Evolutionary conservation across 345 rosid species (phyloP).

Genomic region (Tarenaya hassleriana): DNA sequence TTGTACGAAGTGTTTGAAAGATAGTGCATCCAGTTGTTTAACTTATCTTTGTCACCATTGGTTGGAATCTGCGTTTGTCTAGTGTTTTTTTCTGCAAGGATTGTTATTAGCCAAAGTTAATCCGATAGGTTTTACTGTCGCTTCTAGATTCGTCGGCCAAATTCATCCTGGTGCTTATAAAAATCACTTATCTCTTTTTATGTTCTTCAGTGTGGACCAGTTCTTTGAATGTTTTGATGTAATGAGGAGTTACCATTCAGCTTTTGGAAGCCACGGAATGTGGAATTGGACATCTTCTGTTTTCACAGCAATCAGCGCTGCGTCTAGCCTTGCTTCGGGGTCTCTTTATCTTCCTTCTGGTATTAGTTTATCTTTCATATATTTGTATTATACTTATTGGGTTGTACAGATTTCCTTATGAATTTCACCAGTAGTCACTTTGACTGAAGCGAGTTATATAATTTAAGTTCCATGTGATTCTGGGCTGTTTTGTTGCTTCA

Average conservation of each 20-base stretch:
- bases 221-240: slow-evolving; percentile 96
- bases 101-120: too few relatives aligned
- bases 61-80: not conserved
- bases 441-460: not conserved
- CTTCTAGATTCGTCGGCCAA: not conserved
- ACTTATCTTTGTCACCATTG: slow-evolving; percentile 6
- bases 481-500: too few relatives aligned
- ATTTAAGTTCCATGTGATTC: not conserved
- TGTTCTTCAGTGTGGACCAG: slow-evolving; percentile 70
- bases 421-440: not conserved
- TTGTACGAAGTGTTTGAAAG: slow-evolving; percentile 11
- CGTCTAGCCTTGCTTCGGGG: slow-evolving; percentile 97
- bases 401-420: not conserved
- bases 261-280: slow-evolving; percentile 86
- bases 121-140: not conserved
- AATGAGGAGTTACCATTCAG: slow-evolving; percentile 80
- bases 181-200: slow-evolving; percentile 6
- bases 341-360: slow-evolving; percentile 79
- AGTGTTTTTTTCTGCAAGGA: not conserved
- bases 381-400: slow-evolving; percentile 21
- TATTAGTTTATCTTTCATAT: slow-evolving; percentile 24
- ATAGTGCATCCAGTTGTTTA: slow-evolving; percentile 14
- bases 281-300: slow-evolving; percentile 97
- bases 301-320: slow-evolving; percentile 90
- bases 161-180: slow-evolving; percentile 5